phyloP scores from a whole-genome alignment of 2,329 filamentous ascomycete species.

The Cercospora berteroae region DNA sequence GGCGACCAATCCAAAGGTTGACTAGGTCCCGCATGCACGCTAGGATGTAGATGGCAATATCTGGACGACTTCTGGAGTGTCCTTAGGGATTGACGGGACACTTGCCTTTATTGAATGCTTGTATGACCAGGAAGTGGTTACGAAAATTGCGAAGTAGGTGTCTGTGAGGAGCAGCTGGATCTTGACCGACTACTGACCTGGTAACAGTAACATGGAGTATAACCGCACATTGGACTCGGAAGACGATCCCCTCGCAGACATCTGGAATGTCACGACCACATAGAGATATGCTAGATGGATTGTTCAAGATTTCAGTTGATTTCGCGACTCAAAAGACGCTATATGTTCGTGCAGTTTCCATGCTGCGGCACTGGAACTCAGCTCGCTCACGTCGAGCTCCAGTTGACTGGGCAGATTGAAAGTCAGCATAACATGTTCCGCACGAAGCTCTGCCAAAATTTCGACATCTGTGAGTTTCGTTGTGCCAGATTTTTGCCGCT shows the following conservation, averaged over 20 bases:
- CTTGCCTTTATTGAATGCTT: no score
- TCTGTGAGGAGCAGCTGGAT: no score
- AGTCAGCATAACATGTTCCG: slow-evolving; percentile 3
- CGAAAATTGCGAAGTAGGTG: no score
- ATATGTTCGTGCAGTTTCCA: neutral
- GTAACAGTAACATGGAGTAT: neutral
- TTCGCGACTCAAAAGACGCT: neutral
- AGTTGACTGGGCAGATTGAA: neutral
- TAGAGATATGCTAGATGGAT: no score
- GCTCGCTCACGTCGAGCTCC: neutral
- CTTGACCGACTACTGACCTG: no score
- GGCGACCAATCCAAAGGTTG: no score
- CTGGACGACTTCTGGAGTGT: no score
- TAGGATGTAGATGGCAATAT: no score
- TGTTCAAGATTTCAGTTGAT: neutral
- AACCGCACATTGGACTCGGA: neutral
- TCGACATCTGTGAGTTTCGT: slow-evolving; percentile 3
- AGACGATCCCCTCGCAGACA: neutral
- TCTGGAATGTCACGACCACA: neutral
- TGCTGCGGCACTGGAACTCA: neutral
- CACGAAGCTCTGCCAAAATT: neutral
- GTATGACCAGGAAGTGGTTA: no score
- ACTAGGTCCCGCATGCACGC: no score
- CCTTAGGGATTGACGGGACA: no score
- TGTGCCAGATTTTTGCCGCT: slow-evolving; percentile 4